Evolutionary conservation across 2,329 filamentous ascomycete species (phyloP).

Genomic region (Grosmannia clavigera): DNA sequence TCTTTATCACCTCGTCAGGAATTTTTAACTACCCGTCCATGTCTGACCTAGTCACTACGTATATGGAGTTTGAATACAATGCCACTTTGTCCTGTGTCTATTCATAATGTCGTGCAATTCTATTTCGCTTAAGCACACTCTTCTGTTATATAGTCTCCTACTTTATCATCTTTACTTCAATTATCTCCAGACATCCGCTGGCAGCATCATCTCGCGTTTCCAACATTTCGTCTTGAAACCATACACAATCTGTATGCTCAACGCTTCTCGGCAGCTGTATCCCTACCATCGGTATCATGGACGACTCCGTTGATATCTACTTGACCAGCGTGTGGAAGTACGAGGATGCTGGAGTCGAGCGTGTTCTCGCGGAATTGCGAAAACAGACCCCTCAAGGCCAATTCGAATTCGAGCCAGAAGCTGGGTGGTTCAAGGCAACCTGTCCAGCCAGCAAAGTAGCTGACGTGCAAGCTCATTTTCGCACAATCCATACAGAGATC

Average conservation of each 20-base stretch:
- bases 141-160: not conserved
- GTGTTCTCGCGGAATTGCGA: conserved; percentile 13
- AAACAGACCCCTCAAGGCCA: conserved; percentile 10
- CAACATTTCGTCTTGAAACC: not conserved
- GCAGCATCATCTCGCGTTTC: not conserved
- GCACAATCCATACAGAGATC: conserved; percentile 5
- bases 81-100: too few species aligned
- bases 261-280: not conserved
- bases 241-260: too few species aligned
- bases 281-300: conserved; percentile 1
- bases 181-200: too few species aligned
- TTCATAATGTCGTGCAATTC: too few species aligned
- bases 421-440: conserved; percentile 15
- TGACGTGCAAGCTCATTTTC: conserved; percentile 10
- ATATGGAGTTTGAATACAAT: too few species aligned
- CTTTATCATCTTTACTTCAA: not conserved
- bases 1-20: not conserved
- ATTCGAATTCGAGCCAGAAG: conserved; percentile 14
- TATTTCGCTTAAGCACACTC: not conserved
- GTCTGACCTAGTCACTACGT: too few species aligned
- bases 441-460: conserved; percentile 9
- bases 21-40: not conserved
- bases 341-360: conserved; percentile 11
- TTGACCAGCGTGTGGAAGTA: conserved; percentile 17
- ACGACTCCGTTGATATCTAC: conserved; percentile 14